Base-by-base conservation (phyloP, 192 early-diverging fungal genomes). In the Mortierella hygrophila region DNA sequence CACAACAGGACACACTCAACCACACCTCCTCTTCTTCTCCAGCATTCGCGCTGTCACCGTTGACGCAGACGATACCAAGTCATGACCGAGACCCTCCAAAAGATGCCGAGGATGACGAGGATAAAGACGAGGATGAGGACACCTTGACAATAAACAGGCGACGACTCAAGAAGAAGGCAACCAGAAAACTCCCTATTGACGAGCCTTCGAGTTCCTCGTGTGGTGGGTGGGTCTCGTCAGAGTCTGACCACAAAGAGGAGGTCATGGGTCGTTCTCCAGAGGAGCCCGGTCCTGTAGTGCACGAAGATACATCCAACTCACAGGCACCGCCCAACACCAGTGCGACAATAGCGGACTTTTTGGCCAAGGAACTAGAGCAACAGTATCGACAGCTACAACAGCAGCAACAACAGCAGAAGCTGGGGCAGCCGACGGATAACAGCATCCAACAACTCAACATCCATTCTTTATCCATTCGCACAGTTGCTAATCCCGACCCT, bases 221-320 rank as follows among this genome's bases (percentile, higher is more conserved):
- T 29, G 82, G 82, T 11, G 82, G 77, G 20, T 46, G 77, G 29
- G 55, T 55, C 52, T 85, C 82, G 15, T 85, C 82, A 38, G 82
- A 85, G 42, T 85, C 77, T 3, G 82, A 85, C 37, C 82, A 85
- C 16, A 85, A 72, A n/a, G 82, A 52, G 18, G 49, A 79, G 23
- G 47, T 35, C 16, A n/a, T 52, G 26, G 68, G 40, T 26, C 57
- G 49, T 52, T 20, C 49, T 26, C 57, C 72, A 69, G 37, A 75
- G 57, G 37, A 75, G 71, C 52, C 54, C 26, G 55, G 32, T 65
- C 29, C 4, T 65, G 60, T 20, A 15, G 60, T 13, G 29, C 60
- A 41, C 37, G 37, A 70, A 18, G 52, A 18, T 21, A 18, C 44
- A 23, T 29, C 46, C 15, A n/a, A 75, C 73, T 10, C 44, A 55